These are phyloP conservation scores for Lasiodiplodia gonubiensis DNA, from an alignment of 2,329 filamentous ascomycete species.

Conservation along the genomic window DNA sequence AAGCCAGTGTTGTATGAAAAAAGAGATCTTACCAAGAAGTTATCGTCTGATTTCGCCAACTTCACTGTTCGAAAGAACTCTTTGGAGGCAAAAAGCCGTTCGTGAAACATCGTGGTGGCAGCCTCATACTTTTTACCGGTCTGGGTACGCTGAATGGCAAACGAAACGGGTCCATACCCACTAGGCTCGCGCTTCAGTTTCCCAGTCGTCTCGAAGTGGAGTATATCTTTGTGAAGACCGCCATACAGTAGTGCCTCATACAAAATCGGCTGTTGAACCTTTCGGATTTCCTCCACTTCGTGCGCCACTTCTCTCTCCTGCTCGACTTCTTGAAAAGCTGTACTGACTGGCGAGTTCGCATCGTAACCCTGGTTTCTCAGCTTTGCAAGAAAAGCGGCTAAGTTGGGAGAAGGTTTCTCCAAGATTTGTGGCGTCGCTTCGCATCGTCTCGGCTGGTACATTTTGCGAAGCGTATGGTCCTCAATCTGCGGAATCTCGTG, in stretches of 20 bases:
- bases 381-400: constrained; percentile 31
- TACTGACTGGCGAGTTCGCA: constrained; percentile 36
- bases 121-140: constrained; percentile 47
- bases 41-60: constrained; percentile 46
- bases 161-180: background rate
- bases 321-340: constrained; percentile 64
- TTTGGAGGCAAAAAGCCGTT: constrained; percentile 47
- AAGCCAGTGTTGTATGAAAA: background rate
- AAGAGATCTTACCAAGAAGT: constrained; percentile 42
- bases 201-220: constrained; percentile 55
- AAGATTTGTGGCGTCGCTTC: constrained; percentile 27
- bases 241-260: constrained; percentile 52
- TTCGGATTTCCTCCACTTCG: constrained; percentile 63
- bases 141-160: constrained; percentile 38
- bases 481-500: constrained; percentile 58
- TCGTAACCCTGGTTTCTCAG: constrained; percentile 50
- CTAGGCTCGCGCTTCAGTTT: constrained; percentile 34
- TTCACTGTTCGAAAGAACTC: constrained; percentile 58
- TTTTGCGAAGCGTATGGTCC: constrained; percentile 60
- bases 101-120: constrained; percentile 32
- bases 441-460: constrained; percentile 56
- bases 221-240: constrained; percentile 56
- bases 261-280: constrained; percentile 56
- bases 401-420: constrained; percentile 29
- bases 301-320: constrained; percentile 63